Evolutionary conservation across 176 grass and related monocot species (phyloP), one percentile per base, ranked within the genome.

Genomic region (Phoenix roebelenii): DNA sequence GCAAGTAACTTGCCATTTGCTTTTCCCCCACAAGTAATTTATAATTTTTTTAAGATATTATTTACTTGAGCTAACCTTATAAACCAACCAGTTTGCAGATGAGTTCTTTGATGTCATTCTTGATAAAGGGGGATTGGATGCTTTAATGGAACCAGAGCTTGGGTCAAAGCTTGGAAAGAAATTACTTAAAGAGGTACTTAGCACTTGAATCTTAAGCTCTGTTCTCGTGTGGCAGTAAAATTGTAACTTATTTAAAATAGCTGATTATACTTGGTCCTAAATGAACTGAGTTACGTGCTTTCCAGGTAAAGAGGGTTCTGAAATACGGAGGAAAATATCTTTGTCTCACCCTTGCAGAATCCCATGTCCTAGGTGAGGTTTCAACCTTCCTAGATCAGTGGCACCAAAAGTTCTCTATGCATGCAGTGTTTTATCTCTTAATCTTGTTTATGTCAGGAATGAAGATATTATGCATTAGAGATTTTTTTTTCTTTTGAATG

Each of bases 111-210:
- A 97, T 68, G 56, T 75, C 25, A 55, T 90, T 79, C 75, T 97
- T 77, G 92, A 97, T 82, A 97, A 97, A 80, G 92, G 92, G 78
- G 92, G 92, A 79, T 66, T 90, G 78, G 92, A 97, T 80, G 92
- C 87, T 70, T 73, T 97, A 72, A 90, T 97, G 92, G 92, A 97
- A 73, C 92, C 92, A 55, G 83, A 82, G 55, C 49, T 73, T 75
- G 92, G 92, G 57, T 73, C 78, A 22, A 58, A 86, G 58, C 78
- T 97, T 16, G 92, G 87, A 23, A 90, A 49, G 65, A 90, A 97
- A 69, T 97, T 90, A 75, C 81, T 97, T 16, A 88, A 82, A 57
- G 92, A 97, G 78, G 92, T 97, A 76, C 26, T 60, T 35, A 0
- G 3, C 17, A 39, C 57, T 61, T 52, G 17, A 64, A 20, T 71